Base-by-base conservation (phyloP, 768 basidiomycete genomes). In the Hortiboletus campestris region DNA sequence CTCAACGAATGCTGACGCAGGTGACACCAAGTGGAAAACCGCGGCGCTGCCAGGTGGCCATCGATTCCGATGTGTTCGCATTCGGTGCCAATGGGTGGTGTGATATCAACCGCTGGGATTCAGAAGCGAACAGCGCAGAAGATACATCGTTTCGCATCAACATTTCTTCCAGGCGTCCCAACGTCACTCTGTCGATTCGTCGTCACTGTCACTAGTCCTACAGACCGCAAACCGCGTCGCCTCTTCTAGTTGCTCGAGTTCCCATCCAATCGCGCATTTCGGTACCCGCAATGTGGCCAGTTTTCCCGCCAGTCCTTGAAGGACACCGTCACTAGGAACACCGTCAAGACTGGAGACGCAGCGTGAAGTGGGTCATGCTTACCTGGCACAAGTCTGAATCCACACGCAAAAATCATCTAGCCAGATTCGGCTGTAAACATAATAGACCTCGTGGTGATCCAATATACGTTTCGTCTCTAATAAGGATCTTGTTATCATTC, bases 401-500 rank as follows among this genome's bases (percentile, higher is more conserved):
- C 91, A 93, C n/a, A 85, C 80, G 61, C 87, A 89, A 62, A 89
- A 86, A 65, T 93, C 91, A 59, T 91, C 86, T 42, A 92, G 61
- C 91, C 91, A 94, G 34, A 92, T 81, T 68, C 90, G 91, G 70
- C 82, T 86, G 69, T 91, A 94, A n/a, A 91, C 77, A 68, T 91
- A 92, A 71, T 94, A 94, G 11, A 89, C 85, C 59, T 91, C 90
- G 60, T 91, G 89, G 63, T 83, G 85, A 63, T 91, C 90, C 58
- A 94, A 71, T 46, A 91, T 84, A 39, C 76, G 68, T 71, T 88
- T 91, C 75, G 86, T 77, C 67, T 84, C 85, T 42, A 94, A 73
- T 35, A 94, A 76, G 63, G 80, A 85, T 61, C 88, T 82, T 51
- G 83, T 68, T 22, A 89, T 75, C 34, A 72, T 75, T 39, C 87